Conservation (phyloP, 2,329 filamentous ascomycete species). For the Fusarium succisae region DNA sequence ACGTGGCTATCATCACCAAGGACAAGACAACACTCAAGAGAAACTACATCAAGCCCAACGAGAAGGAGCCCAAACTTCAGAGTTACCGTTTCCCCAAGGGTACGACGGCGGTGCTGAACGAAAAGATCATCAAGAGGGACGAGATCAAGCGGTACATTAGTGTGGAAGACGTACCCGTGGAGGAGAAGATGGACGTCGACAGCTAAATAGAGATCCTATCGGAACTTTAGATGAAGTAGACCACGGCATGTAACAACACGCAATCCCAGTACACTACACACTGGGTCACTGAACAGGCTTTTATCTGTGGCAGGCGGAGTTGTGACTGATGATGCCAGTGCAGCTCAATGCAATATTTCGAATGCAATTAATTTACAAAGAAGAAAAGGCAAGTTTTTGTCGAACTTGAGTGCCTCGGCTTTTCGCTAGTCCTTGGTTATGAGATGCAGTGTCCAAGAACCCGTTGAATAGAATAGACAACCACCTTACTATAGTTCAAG, state of each 20-base stretch:
- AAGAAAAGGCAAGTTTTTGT: background rate
- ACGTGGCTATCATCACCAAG: constrained; percentile 92
- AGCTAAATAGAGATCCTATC: constrained; percentile 49
- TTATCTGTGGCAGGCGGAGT: background rate
- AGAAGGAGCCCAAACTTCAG: constrained; percentile 88
- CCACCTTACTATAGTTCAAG: constrained; percentile 1
- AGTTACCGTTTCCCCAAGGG: constrained; percentile 91
- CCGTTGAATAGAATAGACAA: constrained; percentile 22
- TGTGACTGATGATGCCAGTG: constrained; percentile 5
- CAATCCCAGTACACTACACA: constrained; percentile 31
- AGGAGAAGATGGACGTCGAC: constrained; percentile 76
- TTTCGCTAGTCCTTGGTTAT: constrained; percentile 12
- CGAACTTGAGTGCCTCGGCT: background rate
- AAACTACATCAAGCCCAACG: constrained; percentile 93
- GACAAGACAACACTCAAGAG: constrained; percentile 95
- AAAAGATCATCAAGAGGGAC: constrained; percentile 94
- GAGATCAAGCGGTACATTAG: constrained; percentile 95
- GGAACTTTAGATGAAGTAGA: constrained; percentile 23
- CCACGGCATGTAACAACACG: constrained; percentile 41
- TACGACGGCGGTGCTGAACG: constrained; percentile 94
- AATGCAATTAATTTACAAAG: constrained; percentile 5
- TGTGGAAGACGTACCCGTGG: constrained; percentile 82
- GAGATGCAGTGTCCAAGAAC: constrained; percentile 24
- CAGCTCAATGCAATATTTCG: constrained; percentile 15
- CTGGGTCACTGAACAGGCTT: constrained; percentile 26